Percentiles rank a stretch among this genome's conserved stretches.
phyloP scores from a whole-genome alignment of 2,329 filamentous ascomycete species.

The Paecilomyces fulvus region DNA sequence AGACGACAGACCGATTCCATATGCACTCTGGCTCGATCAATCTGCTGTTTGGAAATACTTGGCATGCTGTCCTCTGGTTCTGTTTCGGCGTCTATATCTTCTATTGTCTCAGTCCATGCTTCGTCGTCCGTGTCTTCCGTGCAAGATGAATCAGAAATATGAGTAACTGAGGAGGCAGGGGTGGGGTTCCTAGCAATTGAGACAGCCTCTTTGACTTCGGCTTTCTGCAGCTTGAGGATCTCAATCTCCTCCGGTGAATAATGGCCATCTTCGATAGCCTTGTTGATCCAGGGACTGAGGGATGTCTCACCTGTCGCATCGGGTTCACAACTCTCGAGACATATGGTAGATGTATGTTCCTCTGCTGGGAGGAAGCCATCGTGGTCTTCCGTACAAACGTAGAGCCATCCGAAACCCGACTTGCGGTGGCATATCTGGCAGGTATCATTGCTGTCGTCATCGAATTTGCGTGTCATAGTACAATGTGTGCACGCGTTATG shows the following conservation, averaged over 20 bases:
- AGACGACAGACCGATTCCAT: slow-evolving; percentile 30
- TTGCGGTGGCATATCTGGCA: slow-evolving; percentile 53
- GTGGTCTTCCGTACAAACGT: slow-evolving; percentile 60
- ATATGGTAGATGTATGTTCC: slow-evolving; percentile 19
- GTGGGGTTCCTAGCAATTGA: slow-evolving; percentile 11
- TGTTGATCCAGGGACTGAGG: slow-evolving; percentile 33
- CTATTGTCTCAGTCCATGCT: slow-evolving; percentile 10
- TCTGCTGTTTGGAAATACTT: not conserved
- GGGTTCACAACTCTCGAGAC: slow-evolving; percentile 2
- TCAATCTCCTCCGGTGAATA: slow-evolving; percentile 37
- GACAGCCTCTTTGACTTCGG: slow-evolving; percentile 16
- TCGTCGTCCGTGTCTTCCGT: slow-evolving; percentile 6
- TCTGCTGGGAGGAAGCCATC: slow-evolving; percentile 37
- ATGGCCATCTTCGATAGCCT: slow-evolving; percentile 33
- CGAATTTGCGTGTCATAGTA: slow-evolving; percentile 56
- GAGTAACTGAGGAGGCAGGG: not conserved
- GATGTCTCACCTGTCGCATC: slow-evolving; percentile 7
- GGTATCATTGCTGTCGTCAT: slow-evolving; percentile 35
- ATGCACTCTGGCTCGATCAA: not conserved
- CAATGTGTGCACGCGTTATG: slow-evolving; percentile 54
- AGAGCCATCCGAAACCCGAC: slow-evolving; percentile 62
- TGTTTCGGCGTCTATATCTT: slow-evolving; percentile 4
- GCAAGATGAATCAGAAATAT: not conserved
- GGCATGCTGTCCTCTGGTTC: not conserved
- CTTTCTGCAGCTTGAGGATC: slow-evolving; percentile 34